A percentile compares a stretch with the other conserved stretches of the same genome.
Conservation (phyloP, 2,329 filamentous ascomycete species). For the Allantophomopsis lycopodina region DNA sequence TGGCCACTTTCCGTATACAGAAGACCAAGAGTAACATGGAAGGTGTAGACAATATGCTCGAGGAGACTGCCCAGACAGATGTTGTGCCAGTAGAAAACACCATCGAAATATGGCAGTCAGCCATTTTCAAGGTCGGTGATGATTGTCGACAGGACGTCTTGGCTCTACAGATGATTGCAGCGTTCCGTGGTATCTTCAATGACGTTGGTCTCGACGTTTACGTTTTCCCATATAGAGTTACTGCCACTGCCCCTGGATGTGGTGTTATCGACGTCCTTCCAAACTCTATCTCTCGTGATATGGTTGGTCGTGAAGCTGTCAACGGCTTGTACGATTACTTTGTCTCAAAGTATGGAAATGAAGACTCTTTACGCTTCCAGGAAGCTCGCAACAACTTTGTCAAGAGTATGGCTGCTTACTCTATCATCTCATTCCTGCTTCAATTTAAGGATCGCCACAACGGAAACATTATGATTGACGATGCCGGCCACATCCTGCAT, state of each 20-base stretch:
- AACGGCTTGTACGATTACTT: slow-evolving; percentile 99
- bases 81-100: slow-evolving; percentile 33
- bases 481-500: slow-evolving; percentile 91
- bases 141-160: slow-evolving; percentile 96
- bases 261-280: slow-evolving; percentile 97
- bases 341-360: slow-evolving; percentile 89
- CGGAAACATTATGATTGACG: slow-evolving; percentile 99
- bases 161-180: slow-evolving; percentile 93
- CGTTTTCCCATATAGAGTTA: slow-evolving; percentile 94
- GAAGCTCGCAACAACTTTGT: slow-evolving; percentile 94
- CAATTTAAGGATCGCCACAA: slow-evolving; percentile 99
- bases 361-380: slow-evolving; percentile 90
- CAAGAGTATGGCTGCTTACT: slow-evolving; percentile 98
- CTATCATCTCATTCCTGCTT: slow-evolving; percentile 86
- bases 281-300: slow-evolving; percentile 95
- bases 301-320: slow-evolving; percentile 94
- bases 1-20: slow-evolving; percentile 96
- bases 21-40: slow-evolving; percentile 51
- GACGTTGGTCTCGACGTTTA: slow-evolving; percentile 89
- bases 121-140: slow-evolving; percentile 99
- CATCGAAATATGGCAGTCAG: slow-evolving; percentile 96
- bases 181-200: slow-evolving; percentile 95
- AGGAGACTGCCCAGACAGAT: slow-evolving; percentile 27
- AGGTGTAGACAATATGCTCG: slow-evolving; percentile 35
- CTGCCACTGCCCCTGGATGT: slow-evolving; percentile 90